Evolutionary conservation across 139 green algal species (phyloP).

Genomic region (Volvox africanus): DNA sequence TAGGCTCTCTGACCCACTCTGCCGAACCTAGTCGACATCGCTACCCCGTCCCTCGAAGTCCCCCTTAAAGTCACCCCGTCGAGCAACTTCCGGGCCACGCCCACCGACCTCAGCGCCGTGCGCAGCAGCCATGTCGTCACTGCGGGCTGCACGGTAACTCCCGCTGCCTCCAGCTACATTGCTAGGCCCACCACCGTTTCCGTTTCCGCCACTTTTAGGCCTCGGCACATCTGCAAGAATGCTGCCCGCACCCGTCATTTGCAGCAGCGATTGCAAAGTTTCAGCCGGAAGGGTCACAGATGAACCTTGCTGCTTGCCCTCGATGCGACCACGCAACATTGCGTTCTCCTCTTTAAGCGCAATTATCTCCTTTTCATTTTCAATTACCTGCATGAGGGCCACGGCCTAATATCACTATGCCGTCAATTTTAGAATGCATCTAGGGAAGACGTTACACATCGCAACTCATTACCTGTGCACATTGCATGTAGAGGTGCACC

Average conservation of each 20-base stretch:
- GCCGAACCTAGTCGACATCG: background rate
- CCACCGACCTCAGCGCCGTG: background rate
- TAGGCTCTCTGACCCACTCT: too few relatives aligned
- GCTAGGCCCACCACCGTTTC: background rate
- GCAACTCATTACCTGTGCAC: too few relatives aligned
- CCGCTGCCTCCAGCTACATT: background rate
- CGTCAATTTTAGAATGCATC: too few relatives aligned
- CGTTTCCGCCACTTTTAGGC: background rate
- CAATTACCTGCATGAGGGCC: background rate
- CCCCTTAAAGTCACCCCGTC: background rate
- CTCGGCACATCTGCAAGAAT: background rate
- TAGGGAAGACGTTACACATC: too few relatives aligned
- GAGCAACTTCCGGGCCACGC: background rate
- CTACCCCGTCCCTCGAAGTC: background rate
- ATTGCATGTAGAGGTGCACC: too few relatives aligned
- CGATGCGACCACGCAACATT: slow-evolving; percentile 28
- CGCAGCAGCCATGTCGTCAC: background rate
- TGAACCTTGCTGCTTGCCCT: slow-evolving; percentile 13
- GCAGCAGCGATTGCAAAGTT: slow-evolving; percentile 34
- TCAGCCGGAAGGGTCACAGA: slow-evolving; percentile 1
- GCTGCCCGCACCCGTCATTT: slow-evolving; percentile 2
- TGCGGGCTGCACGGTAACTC: background rate
- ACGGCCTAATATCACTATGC: background rate
- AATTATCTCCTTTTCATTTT: slow-evolving; percentile 29
- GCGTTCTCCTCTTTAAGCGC: slow-evolving; percentile 43